Conservation (phyloP, 345 rosid genomes). For the Isatis tinctoria region DNA sequence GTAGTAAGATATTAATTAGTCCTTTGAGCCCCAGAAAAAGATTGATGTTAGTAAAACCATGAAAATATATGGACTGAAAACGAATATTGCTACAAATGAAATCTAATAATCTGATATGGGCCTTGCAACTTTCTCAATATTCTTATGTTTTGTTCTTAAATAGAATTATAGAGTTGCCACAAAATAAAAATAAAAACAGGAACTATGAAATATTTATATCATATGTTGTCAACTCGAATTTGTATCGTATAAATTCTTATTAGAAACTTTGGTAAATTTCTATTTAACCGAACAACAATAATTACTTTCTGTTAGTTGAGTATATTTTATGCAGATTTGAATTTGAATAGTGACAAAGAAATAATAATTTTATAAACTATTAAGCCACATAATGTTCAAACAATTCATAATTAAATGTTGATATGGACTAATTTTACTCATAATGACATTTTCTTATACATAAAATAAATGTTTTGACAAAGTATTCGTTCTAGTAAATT, state of each 20-base stretch:
- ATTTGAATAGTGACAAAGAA: background rate
- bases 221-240: background rate
- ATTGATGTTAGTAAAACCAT: background rate
- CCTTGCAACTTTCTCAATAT: background rate
- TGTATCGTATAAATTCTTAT: background rate
- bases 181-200: background rate
- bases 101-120: background rate
- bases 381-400: background rate
- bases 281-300: background rate
- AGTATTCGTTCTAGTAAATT: background rate
- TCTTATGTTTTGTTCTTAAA: background rate
- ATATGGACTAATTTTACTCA: background rate
- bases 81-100: background rate
- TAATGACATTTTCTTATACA: background rate
- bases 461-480: background rate
- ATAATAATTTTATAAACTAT: background rate
- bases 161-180: background rate
- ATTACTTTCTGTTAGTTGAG: background rate
- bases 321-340: background rate
- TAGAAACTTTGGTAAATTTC: background rate
- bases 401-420: background rate
- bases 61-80: background rate
- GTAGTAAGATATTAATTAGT: background rate
- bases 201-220: background rate
- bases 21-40: background rate